phyloP scores from a whole-genome alignment of 768 basidiomycete genomes.

The Agrocybe chaxingu region DNA sequence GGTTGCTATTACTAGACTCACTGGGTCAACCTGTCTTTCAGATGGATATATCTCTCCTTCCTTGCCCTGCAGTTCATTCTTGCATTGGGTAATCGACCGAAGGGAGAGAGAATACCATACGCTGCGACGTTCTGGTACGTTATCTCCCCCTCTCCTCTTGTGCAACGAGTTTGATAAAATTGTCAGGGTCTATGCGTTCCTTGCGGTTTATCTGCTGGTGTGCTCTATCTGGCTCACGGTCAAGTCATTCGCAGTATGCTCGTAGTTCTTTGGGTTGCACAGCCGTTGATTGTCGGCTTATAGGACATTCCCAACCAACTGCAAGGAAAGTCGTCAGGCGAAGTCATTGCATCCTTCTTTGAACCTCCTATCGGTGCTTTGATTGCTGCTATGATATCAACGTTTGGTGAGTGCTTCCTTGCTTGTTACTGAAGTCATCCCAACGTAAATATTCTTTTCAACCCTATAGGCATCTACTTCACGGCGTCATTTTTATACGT shows the following conservation, averaged over 20 bases:
- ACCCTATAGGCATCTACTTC: conserved; percentile 66
- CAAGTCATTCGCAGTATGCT: conserved; percentile 68
- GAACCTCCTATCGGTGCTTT: conserved; percentile 74
- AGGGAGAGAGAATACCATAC: conserved; percentile 80
- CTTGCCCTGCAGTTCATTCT: conserved; percentile 71
- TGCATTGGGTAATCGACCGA: conserved; percentile 76
- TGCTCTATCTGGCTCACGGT: conserved; percentile 86
- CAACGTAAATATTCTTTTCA: neutral
- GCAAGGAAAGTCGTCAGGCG: conserved; percentile 39
- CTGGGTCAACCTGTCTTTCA: conserved; percentile 79
- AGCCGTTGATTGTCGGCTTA: conserved; percentile 1
- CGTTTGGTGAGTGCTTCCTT: conserved; percentile 56
- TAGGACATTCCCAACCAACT: conserved; percentile 55
- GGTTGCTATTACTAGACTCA: conserved; percentile 54
- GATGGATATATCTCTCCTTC: conserved; percentile 87
- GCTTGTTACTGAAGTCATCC: neutral
- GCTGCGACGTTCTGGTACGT: conserved; percentile 68
- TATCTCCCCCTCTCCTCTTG: neutral
- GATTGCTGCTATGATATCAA: conserved; percentile 85
- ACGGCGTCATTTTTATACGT: conserved; percentile 84
- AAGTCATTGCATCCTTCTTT: conserved; percentile 64
- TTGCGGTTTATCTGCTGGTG: conserved; percentile 80
- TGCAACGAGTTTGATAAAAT: neutral
- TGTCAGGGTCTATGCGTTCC: conserved; percentile 77
- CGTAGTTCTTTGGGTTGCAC: neutral